phyloP scores from a whole-genome alignment of 2,329 filamentous ascomycete genomes.

The Lachnellula cervina region DNA sequence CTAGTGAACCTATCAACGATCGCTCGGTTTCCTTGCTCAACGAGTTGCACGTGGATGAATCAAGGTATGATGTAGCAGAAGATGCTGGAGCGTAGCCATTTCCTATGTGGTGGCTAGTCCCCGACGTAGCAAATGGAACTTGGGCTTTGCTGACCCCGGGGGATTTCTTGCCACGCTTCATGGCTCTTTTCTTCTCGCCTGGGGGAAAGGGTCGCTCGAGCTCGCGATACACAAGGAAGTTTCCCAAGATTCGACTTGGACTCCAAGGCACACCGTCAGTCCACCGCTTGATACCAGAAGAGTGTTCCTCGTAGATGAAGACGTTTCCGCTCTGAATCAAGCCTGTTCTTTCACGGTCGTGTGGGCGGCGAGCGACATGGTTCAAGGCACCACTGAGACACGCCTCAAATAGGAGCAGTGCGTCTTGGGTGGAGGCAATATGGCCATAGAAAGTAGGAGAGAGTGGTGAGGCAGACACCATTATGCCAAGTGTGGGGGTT shows the following conservation, averaged over 20 bases:
- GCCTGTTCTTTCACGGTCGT: constrained; percentile 73
- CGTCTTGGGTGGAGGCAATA: constrained; percentile 43
- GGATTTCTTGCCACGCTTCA: constrained; percentile 57
- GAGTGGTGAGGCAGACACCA: constrained; percentile 19
- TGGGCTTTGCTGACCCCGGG: constrained; percentile 27
- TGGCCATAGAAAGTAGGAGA: constrained; percentile 25
- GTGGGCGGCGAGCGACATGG: constrained; percentile 77
- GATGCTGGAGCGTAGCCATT: constrained; percentile 14
- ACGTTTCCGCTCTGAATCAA: constrained; percentile 81
- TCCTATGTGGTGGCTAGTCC: background rate
- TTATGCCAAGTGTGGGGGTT: constrained; percentile 6
- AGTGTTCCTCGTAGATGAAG: constrained; percentile 88
- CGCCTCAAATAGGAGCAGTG: constrained; percentile 74
- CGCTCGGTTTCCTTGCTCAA: constrained; percentile 30
- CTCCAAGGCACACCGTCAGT: constrained; percentile 91
- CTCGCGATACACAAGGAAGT: constrained; percentile 94
- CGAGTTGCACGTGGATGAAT: constrained; percentile 17
- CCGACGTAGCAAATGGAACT: constrained; percentile 15
- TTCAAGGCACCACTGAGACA: constrained; percentile 65
- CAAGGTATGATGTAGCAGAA: constrained; percentile 13
- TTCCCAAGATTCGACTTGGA: constrained; percentile 89
- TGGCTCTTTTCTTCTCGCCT: constrained; percentile 79
- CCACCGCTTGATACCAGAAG: constrained; percentile 90
- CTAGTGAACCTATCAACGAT: constrained; percentile 67
- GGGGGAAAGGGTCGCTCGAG: constrained; percentile 93